A percentile compares a stretch with the other conserved stretches of the same genome.
Evolutionary conservation across 345 rosid genomes (phyloP).

Genomic region (Eucalyptus tenuipes): DNA sequence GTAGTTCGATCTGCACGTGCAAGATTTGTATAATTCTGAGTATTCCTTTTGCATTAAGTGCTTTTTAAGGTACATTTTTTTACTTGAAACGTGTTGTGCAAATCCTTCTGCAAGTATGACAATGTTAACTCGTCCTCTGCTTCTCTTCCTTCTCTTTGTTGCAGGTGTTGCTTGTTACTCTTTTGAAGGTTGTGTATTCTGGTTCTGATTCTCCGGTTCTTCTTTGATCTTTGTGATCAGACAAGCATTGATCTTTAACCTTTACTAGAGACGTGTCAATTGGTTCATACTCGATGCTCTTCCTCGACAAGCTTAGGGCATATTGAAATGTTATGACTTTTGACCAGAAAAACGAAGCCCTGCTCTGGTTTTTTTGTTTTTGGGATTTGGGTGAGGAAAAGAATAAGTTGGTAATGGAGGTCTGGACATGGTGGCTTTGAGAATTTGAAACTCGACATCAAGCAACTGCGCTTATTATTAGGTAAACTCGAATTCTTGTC

Average conservation of each 20-base stretch:
- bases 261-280: background rate
- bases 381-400: background rate
- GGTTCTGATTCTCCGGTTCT: background rate
- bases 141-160: background rate
- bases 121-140: background rate
- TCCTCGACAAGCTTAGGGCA: background rate
- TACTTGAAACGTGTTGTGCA: background rate
- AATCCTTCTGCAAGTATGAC: background rate
- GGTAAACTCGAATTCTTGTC: background rate
- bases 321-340: background rate
- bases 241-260: background rate
- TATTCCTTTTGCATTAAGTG: background rate
- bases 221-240: background rate
- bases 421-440: background rate
- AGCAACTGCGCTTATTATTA: background rate
- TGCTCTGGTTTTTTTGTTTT: background rate
- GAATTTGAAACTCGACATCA: background rate
- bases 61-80: background rate
- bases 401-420: background rate
- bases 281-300: background rate
- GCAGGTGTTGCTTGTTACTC: background rate
- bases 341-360: background rate
- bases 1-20: background rate
- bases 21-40: background rate
- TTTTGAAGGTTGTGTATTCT: background rate